Evolutionary conservation across 129 eudicot genomes (phyloP), one percentile per base, ranked within the genome.

Genomic region (Lactuca sativa): DNA sequence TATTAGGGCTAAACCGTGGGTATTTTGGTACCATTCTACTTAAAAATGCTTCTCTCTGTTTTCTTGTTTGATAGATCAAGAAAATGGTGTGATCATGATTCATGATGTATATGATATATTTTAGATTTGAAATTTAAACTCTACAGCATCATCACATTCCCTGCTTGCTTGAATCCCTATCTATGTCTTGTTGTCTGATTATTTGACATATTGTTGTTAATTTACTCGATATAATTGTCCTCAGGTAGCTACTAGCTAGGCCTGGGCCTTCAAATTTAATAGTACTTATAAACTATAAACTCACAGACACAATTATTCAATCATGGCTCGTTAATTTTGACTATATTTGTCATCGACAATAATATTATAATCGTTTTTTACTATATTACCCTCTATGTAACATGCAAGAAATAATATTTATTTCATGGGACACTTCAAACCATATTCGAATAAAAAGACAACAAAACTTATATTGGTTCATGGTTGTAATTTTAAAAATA

Each of bases 1-100:
- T 56, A 62, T 76, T 18, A 75, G 78, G 81, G 85, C 71, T 69
- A 86, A 91, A 91, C 88, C 96, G 96, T 86, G 81, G 90, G 91
- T 91, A 91, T 91, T 88, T 83, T 91, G 97, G 90, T 80, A 68
- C 53, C n/a, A 25, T 32, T 64, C 62, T 7, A 48, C 48, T 59
- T 36, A 32, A 41, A 57, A 56, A 34, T 21, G 63, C 7, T 30
- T 41, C 31, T 74, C 37, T 73, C 64, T 32, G 56, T 13, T 58
- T 72, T 32, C 69, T 33, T 76, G 62, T 11, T 70, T 69, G 56
- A 6, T 33, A 66, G 77, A 57, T 84, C 71, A 80, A 84, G 74
- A 77, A 78, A 63, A 67, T 55, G 66, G 56, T 3, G 3, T 47
- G 56, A 73, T 79, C 77, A 32, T 77, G 72, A 64, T 85, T 84